Conservation (phyloP, 148 eudicot genomes). For the Rhododendron vialii region DNA sequence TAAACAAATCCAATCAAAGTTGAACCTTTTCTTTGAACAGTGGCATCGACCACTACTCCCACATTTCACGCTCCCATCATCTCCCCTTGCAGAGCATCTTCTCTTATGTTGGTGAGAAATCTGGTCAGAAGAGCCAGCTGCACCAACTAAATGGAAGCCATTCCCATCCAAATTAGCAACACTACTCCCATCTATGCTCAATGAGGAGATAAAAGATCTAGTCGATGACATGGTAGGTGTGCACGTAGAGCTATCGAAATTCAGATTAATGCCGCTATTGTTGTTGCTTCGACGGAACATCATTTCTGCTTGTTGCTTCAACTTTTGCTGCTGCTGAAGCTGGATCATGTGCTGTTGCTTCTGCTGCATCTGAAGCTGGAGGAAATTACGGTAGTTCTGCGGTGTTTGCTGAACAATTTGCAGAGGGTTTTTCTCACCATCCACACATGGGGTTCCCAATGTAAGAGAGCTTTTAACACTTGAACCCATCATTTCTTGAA, state of each 20-base stretch:
- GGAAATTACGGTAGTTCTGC: slow-evolving; percentile 18
- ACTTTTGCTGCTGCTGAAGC: slow-evolving; percentile 44
- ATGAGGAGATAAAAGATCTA: slow-evolving; percentile 75
- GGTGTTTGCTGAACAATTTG: slow-evolving; percentile 37
- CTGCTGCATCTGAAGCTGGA: slow-evolving; percentile 32
- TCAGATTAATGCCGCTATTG: slow-evolving; percentile 48
- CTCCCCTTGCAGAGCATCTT: slow-evolving; percentile 60
- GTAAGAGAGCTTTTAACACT: slow-evolving; percentile 52
- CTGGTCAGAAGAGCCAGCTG: slow-evolving; percentile 54
- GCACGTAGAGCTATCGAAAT: slow-evolving; percentile 59
- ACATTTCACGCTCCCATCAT: slow-evolving; percentile 69
- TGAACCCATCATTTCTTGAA: slow-evolving; percentile 39
- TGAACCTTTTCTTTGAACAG: slow-evolving; percentile 89
- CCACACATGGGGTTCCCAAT: slow-evolving; percentile 49
- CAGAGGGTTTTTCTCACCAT: slow-evolving; percentile 50
- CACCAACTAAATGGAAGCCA: slow-evolving; percentile 53
- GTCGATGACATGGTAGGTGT: slow-evolving; percentile 74
- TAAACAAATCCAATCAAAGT: neutral
- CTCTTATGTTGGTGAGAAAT: slow-evolving; percentile 45
- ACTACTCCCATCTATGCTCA: slow-evolving; percentile 76
- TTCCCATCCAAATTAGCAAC: slow-evolving; percentile 60
- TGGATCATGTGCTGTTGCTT: slow-evolving; percentile 23
- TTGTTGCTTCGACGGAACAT: slow-evolving; percentile 56
- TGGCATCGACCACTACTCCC: slow-evolving; percentile 74
- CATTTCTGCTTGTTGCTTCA: slow-evolving; percentile 64